phyloP scores from a whole-genome alignment of 768 basidiomycete species.

The Lactifluus piperatus region DNA sequence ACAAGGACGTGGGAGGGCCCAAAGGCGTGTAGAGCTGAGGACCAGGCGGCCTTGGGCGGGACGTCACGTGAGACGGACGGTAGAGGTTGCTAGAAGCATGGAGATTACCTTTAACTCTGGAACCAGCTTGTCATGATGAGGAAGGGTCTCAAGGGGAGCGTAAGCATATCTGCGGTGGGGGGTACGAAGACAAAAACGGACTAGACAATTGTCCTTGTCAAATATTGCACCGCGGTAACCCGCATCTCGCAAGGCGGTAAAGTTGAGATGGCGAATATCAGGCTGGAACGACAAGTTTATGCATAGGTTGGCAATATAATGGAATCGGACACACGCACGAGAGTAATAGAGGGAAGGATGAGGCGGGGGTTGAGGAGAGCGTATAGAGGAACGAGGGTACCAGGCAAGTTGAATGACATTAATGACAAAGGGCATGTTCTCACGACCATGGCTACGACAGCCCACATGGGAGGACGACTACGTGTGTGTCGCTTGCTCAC shows the following conservation, averaged over 20 bases:
- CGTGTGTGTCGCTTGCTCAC: too few relatives aligned
- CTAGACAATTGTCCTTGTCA: slow-evolving; percentile 97
- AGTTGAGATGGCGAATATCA: slow-evolving; percentile 85
- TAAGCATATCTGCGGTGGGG: background rate
- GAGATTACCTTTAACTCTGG: slow-evolving; percentile 58
- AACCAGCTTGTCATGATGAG: slow-evolving; percentile 65
- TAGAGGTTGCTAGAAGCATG: background rate
- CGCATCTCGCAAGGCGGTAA: slow-evolving; percentile 54
- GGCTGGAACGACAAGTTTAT: slow-evolving; percentile 31
- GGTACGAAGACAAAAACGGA: slow-evolving; percentile 22
- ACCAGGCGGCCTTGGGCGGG: slow-evolving; percentile 57
- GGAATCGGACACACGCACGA: slow-evolving; percentile 48
- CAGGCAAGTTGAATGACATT: slow-evolving; percentile 74
- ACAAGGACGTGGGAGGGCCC: slow-evolving; percentile 75
- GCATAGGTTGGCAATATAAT: background rate
- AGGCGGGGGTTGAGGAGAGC: slow-evolving; percentile 58
- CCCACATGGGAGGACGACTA: too few relatives aligned
- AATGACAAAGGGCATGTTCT: background rate
- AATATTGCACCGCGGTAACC: slow-evolving; percentile 89
- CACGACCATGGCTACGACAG: background rate
- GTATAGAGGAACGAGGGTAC: slow-evolving; percentile 62
- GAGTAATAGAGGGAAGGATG: slow-evolving; percentile 51
- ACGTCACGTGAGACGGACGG: background rate
- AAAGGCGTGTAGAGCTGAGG: slow-evolving; percentile 60
- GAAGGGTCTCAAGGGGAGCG: slow-evolving; percentile 54